Evolutionary conservation across 352 stramenopile genomes (phyloP), one percentile per base, ranked within the genome.

Genomic region (Pythium coloratum): DNA sequence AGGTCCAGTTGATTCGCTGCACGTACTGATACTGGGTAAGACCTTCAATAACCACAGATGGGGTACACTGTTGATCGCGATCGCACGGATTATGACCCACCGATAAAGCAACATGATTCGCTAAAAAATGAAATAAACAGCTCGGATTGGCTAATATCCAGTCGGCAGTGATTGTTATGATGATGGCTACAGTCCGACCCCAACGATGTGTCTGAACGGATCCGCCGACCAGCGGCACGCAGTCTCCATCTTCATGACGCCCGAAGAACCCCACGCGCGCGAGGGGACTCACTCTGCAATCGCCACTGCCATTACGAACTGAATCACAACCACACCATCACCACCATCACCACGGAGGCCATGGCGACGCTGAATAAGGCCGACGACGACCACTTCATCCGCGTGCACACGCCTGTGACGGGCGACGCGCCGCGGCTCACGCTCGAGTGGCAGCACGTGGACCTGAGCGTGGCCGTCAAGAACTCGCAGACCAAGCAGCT

Each of bases 391-490:
- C 65, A 71, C 40, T 71, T 64, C 34, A 58, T 71, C 20, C 18
- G 60, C 36, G 54, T 71, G 34, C 20, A 42, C 4, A 67, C 58
- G 18, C 65, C 59, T 18, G 46, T 30, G 36, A 6, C 46, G 5
- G 42, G n/a, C 61, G 46, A 67, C 26, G 33, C 53, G 61, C 61
- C 61, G 12, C 54, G 53, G 50, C 54, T 75, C 56, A 68, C 61
- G 26, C 55, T 76, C 20, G 60, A 76, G 34, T 76, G 66, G 70
- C 59, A 64, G 26, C 10, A 77, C 42, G 34, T 77, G 12, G 30
- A 60, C 18, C 58, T 65, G 28, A 53, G 20, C 10, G 66, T 71
- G 16, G 14, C 61, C 6, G 46, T 73, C 24, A 66, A 76, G 42
- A 73, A 76, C 56, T 59, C 64, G 3, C 49, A 57, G 20, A 72